Percentiles rank a stretch among this genome's conserved stretches.
Evolutionary conservation across 2,329 filamentous ascomycete species (phyloP).

Genomic region (Penicillium janthinellum): DNA sequence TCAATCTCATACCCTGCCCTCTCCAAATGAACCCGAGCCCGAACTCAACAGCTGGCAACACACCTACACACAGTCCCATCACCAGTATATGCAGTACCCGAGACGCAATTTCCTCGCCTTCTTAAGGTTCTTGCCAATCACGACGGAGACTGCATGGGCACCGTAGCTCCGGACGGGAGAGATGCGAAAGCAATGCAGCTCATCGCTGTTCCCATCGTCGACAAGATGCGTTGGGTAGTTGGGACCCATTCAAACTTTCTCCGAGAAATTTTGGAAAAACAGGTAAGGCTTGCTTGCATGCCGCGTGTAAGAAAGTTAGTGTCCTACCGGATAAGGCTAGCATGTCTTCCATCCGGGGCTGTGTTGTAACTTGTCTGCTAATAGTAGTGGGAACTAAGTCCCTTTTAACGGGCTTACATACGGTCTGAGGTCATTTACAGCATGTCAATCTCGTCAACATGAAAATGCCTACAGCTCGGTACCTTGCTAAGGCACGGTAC

Average conservation of each 20-base stretch:
- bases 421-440: no score
- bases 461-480: no score
- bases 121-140: neutral
- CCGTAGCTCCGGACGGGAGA: neutral
- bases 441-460: no score
- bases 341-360: neutral
- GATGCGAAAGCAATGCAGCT: neutral
- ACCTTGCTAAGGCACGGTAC: neutral
- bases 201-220: neutral
- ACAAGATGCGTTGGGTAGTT: neutral
- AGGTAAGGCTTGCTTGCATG: conserved; percentile 1
- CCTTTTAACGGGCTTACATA: no score
- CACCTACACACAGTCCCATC: neutral
- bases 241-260: neutral
- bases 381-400: no score
- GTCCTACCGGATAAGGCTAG: neutral
- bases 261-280: neutral
- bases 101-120: neutral
- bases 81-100: neutral
- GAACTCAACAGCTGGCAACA: neutral
- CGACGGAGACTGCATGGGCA: neutral
- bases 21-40: neutral
- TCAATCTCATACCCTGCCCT: neutral
- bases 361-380: neutral
- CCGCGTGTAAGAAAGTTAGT: neutral